These are phyloP conservation scores for Aspergillus kassunensis DNA, from an alignment of 495 filamentous ascomycete species.

Conservation along the genomic window DNA sequence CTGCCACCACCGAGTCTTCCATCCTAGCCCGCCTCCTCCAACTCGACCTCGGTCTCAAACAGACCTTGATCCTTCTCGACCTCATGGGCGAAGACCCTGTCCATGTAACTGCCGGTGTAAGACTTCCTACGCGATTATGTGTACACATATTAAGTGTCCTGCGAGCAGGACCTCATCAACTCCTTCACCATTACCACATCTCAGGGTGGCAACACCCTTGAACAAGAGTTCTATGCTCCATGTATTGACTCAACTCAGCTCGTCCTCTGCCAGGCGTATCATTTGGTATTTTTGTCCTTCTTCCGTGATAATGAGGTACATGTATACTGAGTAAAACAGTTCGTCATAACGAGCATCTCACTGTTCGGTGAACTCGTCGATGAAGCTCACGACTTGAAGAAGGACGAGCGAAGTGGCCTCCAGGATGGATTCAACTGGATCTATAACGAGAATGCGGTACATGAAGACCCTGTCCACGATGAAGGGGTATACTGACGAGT, in stretches of 20 bases:
- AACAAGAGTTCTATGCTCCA: background rate
- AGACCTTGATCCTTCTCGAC: conserved; percentile 1
- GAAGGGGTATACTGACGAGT: background rate
- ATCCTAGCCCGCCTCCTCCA: background rate
- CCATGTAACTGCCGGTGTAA: background rate
- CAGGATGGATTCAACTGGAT: background rate
- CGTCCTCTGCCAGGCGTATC: conserved; percentile 1
- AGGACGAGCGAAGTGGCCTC: background rate
- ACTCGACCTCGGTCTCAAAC: background rate
- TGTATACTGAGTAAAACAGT: background rate
- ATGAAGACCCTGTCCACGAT: too few species aligned
- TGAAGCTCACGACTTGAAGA: background rate
- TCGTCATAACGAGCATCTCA: background rate
- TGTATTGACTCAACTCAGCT: background rate
- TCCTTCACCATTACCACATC: background rate
- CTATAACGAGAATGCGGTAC: background rate
- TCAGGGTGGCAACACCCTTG: background rate
- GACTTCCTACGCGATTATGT: background rate
- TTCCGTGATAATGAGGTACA: background rate
- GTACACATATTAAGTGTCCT: background rate
- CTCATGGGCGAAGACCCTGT: background rate
- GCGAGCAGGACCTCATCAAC: background rate
- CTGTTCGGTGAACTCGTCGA: background rate
- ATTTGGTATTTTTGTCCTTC: background rate
- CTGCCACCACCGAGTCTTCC: background rate